These are phyloP conservation scores for Babesia caballi DNA, from an alignment of 169 alveolate species.

Conservation along the genomic window DNA sequence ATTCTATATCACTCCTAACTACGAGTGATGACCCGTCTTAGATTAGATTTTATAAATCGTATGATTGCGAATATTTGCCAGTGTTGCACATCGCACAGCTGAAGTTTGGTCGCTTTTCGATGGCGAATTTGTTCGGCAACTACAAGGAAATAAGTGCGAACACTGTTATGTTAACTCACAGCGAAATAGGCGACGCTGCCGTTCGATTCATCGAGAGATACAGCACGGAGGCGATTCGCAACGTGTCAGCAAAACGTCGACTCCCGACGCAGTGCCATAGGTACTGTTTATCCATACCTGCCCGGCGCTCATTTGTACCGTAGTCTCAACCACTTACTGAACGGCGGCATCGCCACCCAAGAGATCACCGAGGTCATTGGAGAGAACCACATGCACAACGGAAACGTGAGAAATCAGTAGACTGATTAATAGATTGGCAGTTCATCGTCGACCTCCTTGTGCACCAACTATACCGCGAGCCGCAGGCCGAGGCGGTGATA, in stretches of 20 bases:
- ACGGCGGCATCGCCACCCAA: constrained; percentile 47
- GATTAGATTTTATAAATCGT: no score
- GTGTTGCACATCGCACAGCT: no score
- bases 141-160: no score
- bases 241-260: not conserved
- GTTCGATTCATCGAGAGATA: constrained; percentile 1
- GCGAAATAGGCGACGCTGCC: constrained; percentile 22
- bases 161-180: no score
- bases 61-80: no score
- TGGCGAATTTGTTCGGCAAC: no score
- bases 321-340: constrained; percentile 17
- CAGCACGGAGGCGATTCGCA: constrained; percentile 20
- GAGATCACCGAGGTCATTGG: constrained; percentile 52
- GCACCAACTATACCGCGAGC: constrained; percentile 17
- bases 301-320: not conserved
- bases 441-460: constrained; percentile 17
- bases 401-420: not conserved
- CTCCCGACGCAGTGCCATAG: constrained; percentile 19
- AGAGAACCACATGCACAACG: constrained; percentile 19
- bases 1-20: no score
- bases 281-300: not conserved
- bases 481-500: constrained; percentile 23
- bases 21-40: no score
- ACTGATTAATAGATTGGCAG: not conserved
- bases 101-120: no score